Evolutionary conservation across 192 early-diverging fungal species (phyloP).

Genomic region (Cetraspora pellucida): DNA sequence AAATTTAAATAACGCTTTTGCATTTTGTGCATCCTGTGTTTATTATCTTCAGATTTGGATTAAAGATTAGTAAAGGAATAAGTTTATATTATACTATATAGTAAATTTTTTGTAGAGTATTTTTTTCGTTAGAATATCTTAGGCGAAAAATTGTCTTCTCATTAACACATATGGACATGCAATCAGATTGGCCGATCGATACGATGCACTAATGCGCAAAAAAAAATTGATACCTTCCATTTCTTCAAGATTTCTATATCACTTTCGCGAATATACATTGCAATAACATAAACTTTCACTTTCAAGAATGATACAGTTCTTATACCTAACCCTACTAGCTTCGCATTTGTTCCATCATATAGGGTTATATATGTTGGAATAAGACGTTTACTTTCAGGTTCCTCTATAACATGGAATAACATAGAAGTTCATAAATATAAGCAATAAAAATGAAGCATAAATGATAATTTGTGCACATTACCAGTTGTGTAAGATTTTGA

Average conservation of each 20-base stretch:
- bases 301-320: conserved; percentile 58
- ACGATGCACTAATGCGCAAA: too few relatives aligned
- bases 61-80: too few relatives aligned
- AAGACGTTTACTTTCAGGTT: conserved; percentile 42
- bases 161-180: too few relatives aligned
- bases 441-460: not conserved
- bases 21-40: too few relatives aligned
- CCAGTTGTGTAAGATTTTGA: not conserved
- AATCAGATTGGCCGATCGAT: too few relatives aligned
- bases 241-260: conserved; percentile 43
- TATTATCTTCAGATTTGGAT: too few relatives aligned
- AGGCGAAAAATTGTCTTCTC: too few relatives aligned
- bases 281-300: conserved; percentile 57
- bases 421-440: not conserved
- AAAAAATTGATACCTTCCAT: conserved; percentile 34
- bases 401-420: conserved; percentile 34
- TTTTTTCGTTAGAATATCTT: too few relatives aligned
- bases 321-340: conserved; percentile 55
- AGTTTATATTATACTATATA: too few relatives aligned
- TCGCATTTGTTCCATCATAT: conserved; percentile 47
- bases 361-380: conserved; percentile 47
- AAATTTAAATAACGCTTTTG: not conserved
- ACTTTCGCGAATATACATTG: conserved; percentile 50
- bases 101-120: too few relatives aligned
- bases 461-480: not conserved